Evolutionary conservation across 352 stramenopile species (phyloP), one percentile per base, ranked within the genome.

Genomic region (Globisporangium radiosum): DNA sequence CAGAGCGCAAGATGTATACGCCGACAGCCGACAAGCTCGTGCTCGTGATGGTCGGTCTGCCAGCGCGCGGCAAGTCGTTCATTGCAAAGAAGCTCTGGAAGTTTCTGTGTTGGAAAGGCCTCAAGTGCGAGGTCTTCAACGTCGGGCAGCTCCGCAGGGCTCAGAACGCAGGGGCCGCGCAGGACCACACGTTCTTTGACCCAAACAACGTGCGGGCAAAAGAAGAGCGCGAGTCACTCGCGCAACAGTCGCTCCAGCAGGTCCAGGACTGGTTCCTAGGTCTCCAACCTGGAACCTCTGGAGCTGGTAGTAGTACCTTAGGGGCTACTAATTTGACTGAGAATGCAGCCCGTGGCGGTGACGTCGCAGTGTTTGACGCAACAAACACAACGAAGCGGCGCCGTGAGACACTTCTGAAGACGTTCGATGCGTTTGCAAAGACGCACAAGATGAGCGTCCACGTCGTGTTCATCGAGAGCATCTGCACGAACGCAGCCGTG

Each of bases 11-110:
- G 65, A 68, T 82, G 36, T 93, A 79, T 67, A 93, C 83, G 14
- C 81, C 77, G 13, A 90, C 76, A 37, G 88, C 86, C 4, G 93
- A 98, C 69, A 98, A 98, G 60, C 76, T 98, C 13, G 90, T 98
- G 55, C 82, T 98, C 38, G 87, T 98, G 19, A 98, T 98, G 90
- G 94, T 98, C 33, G 95, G 95, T 0, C 68, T 98, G 7, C 95
- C 95, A 0, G 95, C 89, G 1, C 94, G 92, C 9, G 95, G 95
- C 52, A 98, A 98, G 69, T 98, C 94, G 54, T 97, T 97, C 68
- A 98, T 98, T 66, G 90, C 92, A 55, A 96, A 97, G 65, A 96
- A 96, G 58, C 71, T 92, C 2, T 78, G 72, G 56, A 90, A 89
- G 64, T 90, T 89, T 59, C 70, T 90, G 25, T 83, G 71, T 57